Percentiles rank a stretch among this genome's conserved stretches.
Evolutionary conservation across 1,284 basidiomycete genomes (phyloP).

Genomic region (Cystobasidium slooffiae): DNA sequence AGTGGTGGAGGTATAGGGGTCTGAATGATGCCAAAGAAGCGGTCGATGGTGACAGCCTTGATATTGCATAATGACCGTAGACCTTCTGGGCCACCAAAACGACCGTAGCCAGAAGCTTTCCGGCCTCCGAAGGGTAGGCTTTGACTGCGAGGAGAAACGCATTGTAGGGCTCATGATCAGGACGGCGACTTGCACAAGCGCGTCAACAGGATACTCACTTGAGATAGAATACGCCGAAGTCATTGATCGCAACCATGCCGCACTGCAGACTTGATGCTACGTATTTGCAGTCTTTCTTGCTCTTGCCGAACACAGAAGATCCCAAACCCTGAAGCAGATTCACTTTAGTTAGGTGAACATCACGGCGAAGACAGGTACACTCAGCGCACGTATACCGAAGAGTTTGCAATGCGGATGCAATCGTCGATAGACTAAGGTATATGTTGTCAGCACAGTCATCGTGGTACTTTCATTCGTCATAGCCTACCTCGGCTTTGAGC

Average conservation of each 20-base stretch:
- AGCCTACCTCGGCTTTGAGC: conserved; percentile 66
- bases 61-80: conserved; percentile 80
- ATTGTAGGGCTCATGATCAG: conserved; percentile 69
- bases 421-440: conserved; percentile 68
- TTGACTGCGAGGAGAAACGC: conserved; percentile 69
- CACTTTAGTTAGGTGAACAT: not conserved
- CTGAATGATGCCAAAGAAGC: conserved; percentile 77
- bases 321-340: conserved; percentile 64
- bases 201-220: conserved; percentile 13
- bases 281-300: conserved; percentile 71
- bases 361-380: not conserved
- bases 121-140: conserved; percentile 54
- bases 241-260: conserved; percentile 96
- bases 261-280: conserved; percentile 81
- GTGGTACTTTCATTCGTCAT: conserved; percentile 47
- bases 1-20: conserved; percentile 74
- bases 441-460: not conserved
- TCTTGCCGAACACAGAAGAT: conserved; percentile 88
- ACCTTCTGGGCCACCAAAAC: conserved; percentile 92
- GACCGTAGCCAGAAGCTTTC: conserved; percentile 85
- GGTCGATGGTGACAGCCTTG: conserved; percentile 84
- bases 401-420: conserved; percentile 82
- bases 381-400: conserved; percentile 71
- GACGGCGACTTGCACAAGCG: not conserved
- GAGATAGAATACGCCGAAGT: conserved; percentile 55